Evolutionary conservation across 805 yeast species (phyloP).

Genomic region (Saccharomycopsis sp.): DNA sequence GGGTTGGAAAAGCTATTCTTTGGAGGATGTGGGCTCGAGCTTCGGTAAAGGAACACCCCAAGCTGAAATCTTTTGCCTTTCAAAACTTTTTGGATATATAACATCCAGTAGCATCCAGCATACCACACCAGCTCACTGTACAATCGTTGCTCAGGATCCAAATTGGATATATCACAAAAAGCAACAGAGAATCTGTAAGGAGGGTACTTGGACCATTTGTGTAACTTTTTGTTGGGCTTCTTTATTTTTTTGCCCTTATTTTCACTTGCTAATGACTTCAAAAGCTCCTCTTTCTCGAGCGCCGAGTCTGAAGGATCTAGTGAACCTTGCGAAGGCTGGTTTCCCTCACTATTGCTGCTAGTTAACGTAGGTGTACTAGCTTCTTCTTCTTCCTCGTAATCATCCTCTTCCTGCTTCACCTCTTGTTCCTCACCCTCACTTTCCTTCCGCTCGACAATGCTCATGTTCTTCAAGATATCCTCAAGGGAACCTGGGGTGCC

Average conservation of each 20-base stretch:
- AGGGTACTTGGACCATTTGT: conserved; percentile 37
- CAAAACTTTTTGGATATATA: conserved; percentile 41
- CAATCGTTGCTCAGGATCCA: conserved; percentile 38
- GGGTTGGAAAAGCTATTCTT: conserved; percentile 34
- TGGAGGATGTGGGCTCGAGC: conserved; percentile 31
- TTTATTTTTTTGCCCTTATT: conserved; percentile 6
- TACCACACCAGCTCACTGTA: conserved; percentile 48
- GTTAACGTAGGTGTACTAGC: too few relatives aligned
- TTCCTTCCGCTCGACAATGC: not conserved
- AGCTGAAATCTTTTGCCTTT: conserved; percentile 37
- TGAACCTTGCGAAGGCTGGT: too few relatives aligned
- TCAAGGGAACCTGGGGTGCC: conserved; percentile 35
- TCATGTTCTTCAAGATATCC: conserved; percentile 11
- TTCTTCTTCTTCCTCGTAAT: conserved; percentile 3
- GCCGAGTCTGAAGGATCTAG: too few relatives aligned
- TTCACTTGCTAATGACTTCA: too few relatives aligned
- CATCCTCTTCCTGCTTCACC: not conserved
- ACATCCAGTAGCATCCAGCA: conserved; percentile 54
- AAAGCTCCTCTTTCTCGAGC: too few relatives aligned
- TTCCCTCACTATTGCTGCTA: too few relatives aligned
- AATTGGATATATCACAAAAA: conserved; percentile 38
- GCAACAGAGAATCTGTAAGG: conserved; percentile 48
- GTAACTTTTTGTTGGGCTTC: conserved; percentile 16
- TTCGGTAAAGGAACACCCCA: conserved; percentile 50
- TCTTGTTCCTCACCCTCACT: not conserved